phyloP scores from a whole-genome alignment of 352 stramenopile species.

The Blastocystis sp. region DNA sequence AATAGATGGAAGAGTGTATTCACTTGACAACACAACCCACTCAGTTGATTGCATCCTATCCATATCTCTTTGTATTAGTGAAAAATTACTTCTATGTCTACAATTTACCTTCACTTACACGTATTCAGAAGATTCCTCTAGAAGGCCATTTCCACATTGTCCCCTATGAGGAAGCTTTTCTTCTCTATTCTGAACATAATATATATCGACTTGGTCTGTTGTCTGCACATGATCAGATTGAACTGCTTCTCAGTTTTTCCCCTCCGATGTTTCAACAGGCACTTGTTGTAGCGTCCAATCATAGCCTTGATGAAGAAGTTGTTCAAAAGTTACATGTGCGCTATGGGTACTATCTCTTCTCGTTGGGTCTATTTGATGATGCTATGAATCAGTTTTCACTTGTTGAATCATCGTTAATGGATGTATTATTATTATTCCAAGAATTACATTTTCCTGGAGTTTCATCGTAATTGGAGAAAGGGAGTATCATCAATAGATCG shows the following conservation, averaged over 20 bases:
- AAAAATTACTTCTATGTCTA: constrained; percentile 58
- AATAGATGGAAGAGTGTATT: constrained; percentile 6
- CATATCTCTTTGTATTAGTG: constrained; percentile 40
- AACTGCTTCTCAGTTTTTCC: background rate
- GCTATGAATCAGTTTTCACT: constrained; percentile 77
- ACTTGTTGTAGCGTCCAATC: background rate
- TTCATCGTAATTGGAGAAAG: background rate
- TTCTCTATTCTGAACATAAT: constrained; percentile 32
- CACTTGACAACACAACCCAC: constrained; percentile 27
- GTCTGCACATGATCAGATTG: constrained; percentile 28
- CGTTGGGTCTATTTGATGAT: constrained; percentile 70
- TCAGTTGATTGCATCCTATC: constrained; percentile 18
- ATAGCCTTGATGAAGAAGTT: constrained; percentile 74
- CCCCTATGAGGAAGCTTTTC: background rate
- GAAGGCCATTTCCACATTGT: constrained; percentile 16
- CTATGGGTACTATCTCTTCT: constrained; percentile 76
- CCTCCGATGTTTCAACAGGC: constrained; percentile 15
- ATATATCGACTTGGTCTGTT: constrained; percentile 13
- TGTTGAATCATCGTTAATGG: constrained; percentile 73
- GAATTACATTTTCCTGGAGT: constrained; percentile 37
- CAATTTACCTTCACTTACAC: background rate
- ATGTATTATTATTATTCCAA: constrained; percentile 77
- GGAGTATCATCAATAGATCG: background rate
- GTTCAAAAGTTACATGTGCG: constrained; percentile 74
- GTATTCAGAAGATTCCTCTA: constrained; percentile 50